Evolutionary conservation across 2,329 filamentous ascomycete genomes (phyloP).

Genomic region (Arachnopeziza araneosa): DNA sequence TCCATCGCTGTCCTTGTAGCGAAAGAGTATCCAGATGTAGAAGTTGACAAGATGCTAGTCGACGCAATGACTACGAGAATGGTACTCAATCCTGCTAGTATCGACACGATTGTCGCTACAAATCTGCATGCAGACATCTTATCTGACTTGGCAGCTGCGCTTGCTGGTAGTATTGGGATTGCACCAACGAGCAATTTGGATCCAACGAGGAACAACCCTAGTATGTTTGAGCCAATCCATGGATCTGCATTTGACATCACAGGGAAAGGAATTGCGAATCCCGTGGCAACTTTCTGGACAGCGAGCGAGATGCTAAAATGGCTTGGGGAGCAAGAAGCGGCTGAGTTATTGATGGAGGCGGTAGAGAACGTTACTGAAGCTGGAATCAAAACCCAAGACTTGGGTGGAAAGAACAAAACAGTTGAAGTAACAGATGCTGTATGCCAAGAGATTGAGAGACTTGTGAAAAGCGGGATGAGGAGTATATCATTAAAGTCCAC

Average conservation of each 20-base stretch:
- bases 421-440: conserved; percentile 23
- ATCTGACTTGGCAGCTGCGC: conserved; percentile 63
- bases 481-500: background rate
- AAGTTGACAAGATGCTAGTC: conserved; percentile 58
- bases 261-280: conserved; percentile 51
- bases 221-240: conserved; percentile 58
- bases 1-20: conserved; percentile 51
- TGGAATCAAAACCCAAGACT: conserved; percentile 47
- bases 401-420: conserved; percentile 38
- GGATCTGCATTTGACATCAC: conserved; percentile 54
- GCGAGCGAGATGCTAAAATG: conserved; percentile 52
- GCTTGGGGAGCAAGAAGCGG: conserved; percentile 49
- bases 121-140: conserved; percentile 62
- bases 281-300: conserved; percentile 53
- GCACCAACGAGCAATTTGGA: conserved; percentile 66
- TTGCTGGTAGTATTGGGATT: conserved; percentile 67
- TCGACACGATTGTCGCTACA: conserved; percentile 60
- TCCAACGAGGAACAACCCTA: conserved; percentile 47
- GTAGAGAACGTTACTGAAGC: conserved; percentile 48
- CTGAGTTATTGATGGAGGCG: conserved; percentile 42
- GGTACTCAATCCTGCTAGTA: conserved; percentile 50
- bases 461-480: background rate
- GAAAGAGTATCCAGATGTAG: conserved; percentile 53
- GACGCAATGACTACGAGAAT: conserved; percentile 46
- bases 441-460: conserved; percentile 20